Base-by-base conservation (phyloP, 305 asterid species). In the Fraxinus greggii region DNA sequence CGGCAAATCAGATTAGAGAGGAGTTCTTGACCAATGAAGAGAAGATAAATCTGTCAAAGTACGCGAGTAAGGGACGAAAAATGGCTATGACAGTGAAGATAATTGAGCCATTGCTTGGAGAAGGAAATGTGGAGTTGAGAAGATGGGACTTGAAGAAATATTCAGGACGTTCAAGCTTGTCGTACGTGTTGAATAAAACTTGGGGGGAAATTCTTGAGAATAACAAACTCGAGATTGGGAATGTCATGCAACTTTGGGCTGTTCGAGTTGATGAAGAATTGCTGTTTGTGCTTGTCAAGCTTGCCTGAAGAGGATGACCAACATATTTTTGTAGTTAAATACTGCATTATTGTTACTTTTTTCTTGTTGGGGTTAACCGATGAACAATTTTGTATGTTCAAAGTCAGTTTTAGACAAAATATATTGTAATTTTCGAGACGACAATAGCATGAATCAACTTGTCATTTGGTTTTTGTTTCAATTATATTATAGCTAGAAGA, bases 231-330 rank as follows among this genome's bases (percentile, higher is more conserved):
- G 5, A 12, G n/a, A 3, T 23, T 8, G 72, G 72, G 4, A 9
- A 65, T 65, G 33, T 23, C 33, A 12, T 65, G 72, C 72, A 65
- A 65, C 72, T 65, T 65, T 65, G 72, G 72, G 72, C 72, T 9
- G 35, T 1, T 65, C 72, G 72, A 24, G n/a, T 65, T 3, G 72
- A 65, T 12, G 72, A 2, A 24, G 72, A 65, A 65, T 65, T 65
- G 72, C 7, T 10, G 6, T 26, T 65, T 24, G 72, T 23, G 72
- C 72, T 65, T 4, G 72, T 65, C 72, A 65, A 23, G 72, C 19
- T 65, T 54, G 10, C 3, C 65, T 54, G 61, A 54, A n/a, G 65
- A 54, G 24, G 61, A 51, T 48, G 59, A 48, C 19, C 0, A 51
- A 17, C 61, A 0, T 4, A 17, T 17, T 51, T 51, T 51, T 51